Evolutionary conservation across 371 early-diverging fungal species (phyloP), one percentile per base, ranked within the genome.

Genomic region (Syncephalastrum contaminatum): DNA sequence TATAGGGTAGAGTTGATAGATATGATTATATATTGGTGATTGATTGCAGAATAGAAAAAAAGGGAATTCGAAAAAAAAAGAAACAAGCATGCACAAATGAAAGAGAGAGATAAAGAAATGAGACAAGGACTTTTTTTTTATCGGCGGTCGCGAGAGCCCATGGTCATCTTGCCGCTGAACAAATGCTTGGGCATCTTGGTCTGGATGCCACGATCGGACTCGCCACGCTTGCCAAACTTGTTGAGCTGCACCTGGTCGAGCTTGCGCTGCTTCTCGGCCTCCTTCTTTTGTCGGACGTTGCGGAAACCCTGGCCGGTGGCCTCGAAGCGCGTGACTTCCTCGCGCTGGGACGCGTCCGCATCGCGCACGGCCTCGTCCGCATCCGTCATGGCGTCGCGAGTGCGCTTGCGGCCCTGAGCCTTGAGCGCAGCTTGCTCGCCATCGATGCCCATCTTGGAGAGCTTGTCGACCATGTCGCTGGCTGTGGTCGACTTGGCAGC

Each of bases 181-280:
- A 99, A 81, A 71, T 99, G 98, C 84, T 96, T 96, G 55, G 99
- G 99, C 90, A 87, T 90, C 84, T 95, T 95, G 58, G 83, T 85
- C 52, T 72, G 70, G 50, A 98, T 94, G 19, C 70, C 75, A 66
- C 99, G 86, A 69, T 99, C 99, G 24, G 94, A 78, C 73, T 99
- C 99, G 64, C 97, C 97, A 40, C 85, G 83, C 67, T 89, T 91
- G 58, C 94, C 98, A 56, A 84, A 67, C 63, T 86, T 76, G 72
- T 90, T 90, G 67, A 83, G 67, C 44, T 73, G 77, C 54, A 88
- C 84, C 67, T 93, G 91, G 24, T 83, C 75, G 45, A 83, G 60
- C 52, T 84, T 77, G 75, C 85, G 84, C 61, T 88, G 86, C 68
- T 89, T 92, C 58, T 89, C 89, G 51, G 85, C 85, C 44, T 86